Evolutionary conservation across 352 stramenopile genomes (phyloP), one percentile per base, ranked within the genome.

Genomic region (Globisporangium rhizosaccharum): DNA sequence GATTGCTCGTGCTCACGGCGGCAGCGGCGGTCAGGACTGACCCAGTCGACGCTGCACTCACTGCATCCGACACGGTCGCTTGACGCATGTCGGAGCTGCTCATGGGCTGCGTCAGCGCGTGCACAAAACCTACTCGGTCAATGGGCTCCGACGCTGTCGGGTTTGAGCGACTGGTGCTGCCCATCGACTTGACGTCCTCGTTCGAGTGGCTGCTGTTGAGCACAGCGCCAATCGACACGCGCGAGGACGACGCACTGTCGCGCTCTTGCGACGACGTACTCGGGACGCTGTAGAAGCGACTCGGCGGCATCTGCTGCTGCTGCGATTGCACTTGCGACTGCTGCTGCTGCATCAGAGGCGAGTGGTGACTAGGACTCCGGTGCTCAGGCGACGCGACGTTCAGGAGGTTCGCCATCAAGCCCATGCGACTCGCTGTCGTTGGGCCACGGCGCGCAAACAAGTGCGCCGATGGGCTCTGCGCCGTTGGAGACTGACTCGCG

Each of bases 381-480:
- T 72, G 62, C 30, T 90, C 81, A n/a, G 79, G 73, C 9, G 79
- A 87, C 2, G 76, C 65, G 3, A 88, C 77, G 63, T 90, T 92
- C 15, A 92, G 65, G n/a, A 92, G 62, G 41, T 79, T 92, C 12
- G 79, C 76, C 82, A 92, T 92, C 39, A 88, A 68, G 9, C 75
- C 75, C 79, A 92, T 92, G 15, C 77, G 71, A 57, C 73, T 89
- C 28, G 68, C 52, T 20, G 59, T 53, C 51, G 50, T 63, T 36
- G 68, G 57, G 41, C 68, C 53, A 39, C 73, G 57, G 33, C 65
- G 70, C 47, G 79, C 76, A 7, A 92, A 59, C 63, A 92, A 59
- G 46, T 88, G 72, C 2, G 79, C 77, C 2, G 79, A 82, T 17
- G 79, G 82, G 64, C 77, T 92, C 6, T 63, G 69, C 63, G 67